Percentiles rank a stretch among this genome's conserved stretches.
Conservation (phyloP, 1,284 basidiomycete species). For the Pyrrhoderma noxium region DNA sequence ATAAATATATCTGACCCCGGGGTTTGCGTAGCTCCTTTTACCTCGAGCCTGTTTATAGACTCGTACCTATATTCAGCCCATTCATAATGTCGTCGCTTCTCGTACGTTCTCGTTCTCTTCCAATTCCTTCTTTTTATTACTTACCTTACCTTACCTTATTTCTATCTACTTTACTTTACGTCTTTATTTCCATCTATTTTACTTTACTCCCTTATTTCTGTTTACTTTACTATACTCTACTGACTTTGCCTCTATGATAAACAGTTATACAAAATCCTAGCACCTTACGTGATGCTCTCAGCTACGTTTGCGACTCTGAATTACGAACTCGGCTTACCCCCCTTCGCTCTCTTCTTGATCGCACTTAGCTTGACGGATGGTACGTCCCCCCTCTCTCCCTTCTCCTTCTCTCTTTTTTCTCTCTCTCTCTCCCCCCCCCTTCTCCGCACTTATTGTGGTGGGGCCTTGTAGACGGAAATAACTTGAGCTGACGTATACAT, state of each 20-base stretch:
- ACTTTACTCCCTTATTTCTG: no score
- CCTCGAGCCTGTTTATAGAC: constrained; percentile 81
- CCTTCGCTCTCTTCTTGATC: constrained; percentile 72
- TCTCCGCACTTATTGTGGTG: no score
- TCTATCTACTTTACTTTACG: no score
- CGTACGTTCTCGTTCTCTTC: constrained; percentile 32
- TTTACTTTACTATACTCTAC: no score
- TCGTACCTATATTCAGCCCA: constrained; percentile 82
- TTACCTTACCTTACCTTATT: no score
- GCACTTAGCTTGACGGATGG: constrained; percentile 71
- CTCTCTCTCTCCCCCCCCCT: no score
- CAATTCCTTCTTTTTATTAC: no score
- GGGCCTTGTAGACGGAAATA: no score
- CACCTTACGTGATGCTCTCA: constrained; percentile 73
- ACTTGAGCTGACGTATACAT: no score
- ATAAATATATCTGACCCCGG: no score
- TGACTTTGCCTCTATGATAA: no score
- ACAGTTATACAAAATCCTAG: constrained; percentile 77
- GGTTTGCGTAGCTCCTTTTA: constrained; percentile 64
- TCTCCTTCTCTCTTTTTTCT: neutral
- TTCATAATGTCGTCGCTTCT: constrained; percentile 77
- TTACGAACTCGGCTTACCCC: constrained; percentile 54
- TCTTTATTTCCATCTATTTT: neutral
- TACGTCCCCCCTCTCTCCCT: constrained; percentile 26
- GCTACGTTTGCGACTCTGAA: constrained; percentile 64